Evolutionary conservation across 805 yeast genomes (phyloP), one percentile per base, ranked within the genome.

Genomic region (Nadsonia fulvescens): DNA sequence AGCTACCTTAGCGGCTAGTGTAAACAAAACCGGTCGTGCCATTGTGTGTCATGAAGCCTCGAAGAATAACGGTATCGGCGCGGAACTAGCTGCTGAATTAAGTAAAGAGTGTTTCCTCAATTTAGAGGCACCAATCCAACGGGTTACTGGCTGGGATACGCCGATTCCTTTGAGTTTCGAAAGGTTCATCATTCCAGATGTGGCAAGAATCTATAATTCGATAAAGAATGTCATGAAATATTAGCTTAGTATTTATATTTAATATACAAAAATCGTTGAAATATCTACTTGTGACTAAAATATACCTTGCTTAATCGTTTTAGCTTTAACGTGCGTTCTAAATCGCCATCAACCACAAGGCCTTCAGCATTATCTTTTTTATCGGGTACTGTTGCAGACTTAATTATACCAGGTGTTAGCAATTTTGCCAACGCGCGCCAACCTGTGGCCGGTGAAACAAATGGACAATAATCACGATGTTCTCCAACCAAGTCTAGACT

Each of bases 101-200:
- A 81, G 82, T 82, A 92, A 81, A 57, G 86, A 76, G 52, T 92
- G 86, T 30, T 81, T 82, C 38, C 86, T 82, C 50, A 70, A 76
- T 61, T 65, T 82, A 49, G 95, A 82, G 56, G 81, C 93, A 32
- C 95, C 95, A 39, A 75, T 81, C 36, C 82, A 76, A 59, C 74
- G 94, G 67, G 75, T 79, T 41, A 78, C 95, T 28, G 94, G 93
- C 52, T 81, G 92, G 56, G 94, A 82, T 61, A 91, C 79, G n/a
- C 93, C 92, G 56, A 79, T 93, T 38, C 91, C 94, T 34, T 76
- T 82, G 47, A 89, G 92, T 56, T 68, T 78, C 52, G 95, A 82
- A 63, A 89, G 75, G 56, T 81, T 82, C 51, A 92, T 92, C 37
- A 75, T 82, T 79, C 95, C 95, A 54, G 93, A 82, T 53, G 51